Evolutionary conservation across 495 filamentous ascomycete species (phyloP).

Genomic region (Tuber melanosporum): DNA sequence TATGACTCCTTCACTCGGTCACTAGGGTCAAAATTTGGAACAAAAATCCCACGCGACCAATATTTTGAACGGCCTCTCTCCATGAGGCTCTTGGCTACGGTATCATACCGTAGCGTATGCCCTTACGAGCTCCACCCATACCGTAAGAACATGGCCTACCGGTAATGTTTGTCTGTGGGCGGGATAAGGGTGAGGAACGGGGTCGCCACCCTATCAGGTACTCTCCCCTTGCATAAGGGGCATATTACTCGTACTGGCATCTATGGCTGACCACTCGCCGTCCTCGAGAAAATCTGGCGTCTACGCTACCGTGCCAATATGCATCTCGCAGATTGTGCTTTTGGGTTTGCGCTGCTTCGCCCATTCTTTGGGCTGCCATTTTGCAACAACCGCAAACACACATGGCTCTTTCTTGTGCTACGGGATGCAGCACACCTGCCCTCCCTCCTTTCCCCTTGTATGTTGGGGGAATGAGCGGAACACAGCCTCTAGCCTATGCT

Average conservation of each 20-base stretch:
- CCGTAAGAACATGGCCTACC: not conserved
- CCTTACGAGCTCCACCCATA: not conserved
- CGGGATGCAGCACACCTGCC: not conserved
- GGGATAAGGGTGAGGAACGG: not conserved
- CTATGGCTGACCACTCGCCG: not conserved
- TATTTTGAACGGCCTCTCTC: not conserved
- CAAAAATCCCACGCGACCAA: slow-evolving; percentile 1
- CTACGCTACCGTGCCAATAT: not conserved
- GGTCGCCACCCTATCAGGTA: not conserved
- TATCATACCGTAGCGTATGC: not conserved
- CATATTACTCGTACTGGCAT: not conserved
- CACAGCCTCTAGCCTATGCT: not conserved
- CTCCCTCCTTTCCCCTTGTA: not conserved
- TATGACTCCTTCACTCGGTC: not conserved
- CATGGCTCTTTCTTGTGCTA: not conserved
- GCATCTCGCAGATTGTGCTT: not conserved
- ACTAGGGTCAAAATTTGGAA: not conserved
- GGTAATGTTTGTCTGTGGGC: not conserved
- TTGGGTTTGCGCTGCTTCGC: not conserved
- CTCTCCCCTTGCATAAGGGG: not conserved
- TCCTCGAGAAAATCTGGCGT: not conserved
- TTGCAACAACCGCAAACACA: not conserved
- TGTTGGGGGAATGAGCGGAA: not conserved
- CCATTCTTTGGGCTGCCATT: not conserved
- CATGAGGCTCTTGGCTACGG: not conserved